Base-by-base conservation (phyloP, 1,284 basidiomycete genomes). In the Lignosus rhinocerotis region DNA sequence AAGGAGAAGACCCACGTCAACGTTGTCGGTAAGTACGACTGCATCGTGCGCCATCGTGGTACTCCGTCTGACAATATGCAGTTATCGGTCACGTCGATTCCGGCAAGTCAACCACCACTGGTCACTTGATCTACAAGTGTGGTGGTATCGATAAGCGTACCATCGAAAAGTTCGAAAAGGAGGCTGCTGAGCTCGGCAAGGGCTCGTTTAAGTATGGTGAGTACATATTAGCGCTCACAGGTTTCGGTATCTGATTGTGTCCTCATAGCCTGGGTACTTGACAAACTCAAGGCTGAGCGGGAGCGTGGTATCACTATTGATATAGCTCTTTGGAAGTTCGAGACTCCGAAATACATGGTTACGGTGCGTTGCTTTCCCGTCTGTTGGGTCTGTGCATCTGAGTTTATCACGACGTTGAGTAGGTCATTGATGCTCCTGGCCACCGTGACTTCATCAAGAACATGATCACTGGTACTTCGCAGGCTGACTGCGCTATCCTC, bases 361-460 rank as follows among this genome's bases (percentile, higher is more conserved):
- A 94, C 92, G 60, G 92, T 94, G 76, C 64, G 88, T 54, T n/a
- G 10, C 25, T 4, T 76, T 76, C 21, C 31, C 55, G 53, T 36
- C 19, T 31, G n/a, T 36, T 71, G 11, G 31, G 6, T 12, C 47
- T 41, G 41, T n/a, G 36, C 32, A 42, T 6, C 3, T 8, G 36
- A 36, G 38, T 53, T 66, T 25, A 61, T 44, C 49, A 33, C 46
- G 7, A 17, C 36, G 38, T 51, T 53, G 25, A 25, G 44, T 51
- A 92, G 90, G 94, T 96, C 81, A 96, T 96, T 71, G 96, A 98
- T 78, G 97, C 96, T 78, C 97, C 96, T 57, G 97, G 96, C 77
- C 97, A 99, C 83, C 95, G 96, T 90, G 97, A 99, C 79, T 99
- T 99, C 84, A 99, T 99, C 89, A 99, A 99, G 87, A 99, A 98